Evolutionary conservation across 2,329 filamentous ascomycete genomes (phyloP).

Genomic region (Setomelanomma holmii): DNA sequence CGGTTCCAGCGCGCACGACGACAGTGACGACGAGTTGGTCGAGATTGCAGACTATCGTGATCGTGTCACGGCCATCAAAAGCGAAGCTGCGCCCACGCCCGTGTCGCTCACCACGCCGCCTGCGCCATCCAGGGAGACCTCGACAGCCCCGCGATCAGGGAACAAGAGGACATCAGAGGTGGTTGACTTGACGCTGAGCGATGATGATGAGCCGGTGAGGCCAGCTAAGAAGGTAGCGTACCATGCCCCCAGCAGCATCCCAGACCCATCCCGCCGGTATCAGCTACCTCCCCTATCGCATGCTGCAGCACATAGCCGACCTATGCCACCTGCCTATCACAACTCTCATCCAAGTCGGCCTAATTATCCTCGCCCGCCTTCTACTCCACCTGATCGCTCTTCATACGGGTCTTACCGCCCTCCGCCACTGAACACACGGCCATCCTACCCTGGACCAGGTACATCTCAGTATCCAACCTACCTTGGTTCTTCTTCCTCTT

Average conservation of each 20-base stretch:
- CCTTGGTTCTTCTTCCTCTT: slow-evolving; percentile 37
- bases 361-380: slow-evolving; percentile 29
- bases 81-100: slow-evolving; percentile 46
- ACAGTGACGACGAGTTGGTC: slow-evolving; percentile 55
- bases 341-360: slow-evolving; percentile 20
- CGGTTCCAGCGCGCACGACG: slow-evolving; percentile 47
- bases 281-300: slow-evolving; percentile 30
- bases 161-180: slow-evolving; percentile 56
- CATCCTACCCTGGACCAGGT: slow-evolving; percentile 32
- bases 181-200: slow-evolving; percentile 58
- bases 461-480: slow-evolving; percentile 35
- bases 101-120: slow-evolving; percentile 53
- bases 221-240: slow-evolving; percentile 52
- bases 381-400: slow-evolving; percentile 23
- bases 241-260: slow-evolving; percentile 46
- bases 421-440: slow-evolving; percentile 29
- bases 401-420: slow-evolving; percentile 27
- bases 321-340: slow-evolving; percentile 21
- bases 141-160: slow-evolving; percentile 42
- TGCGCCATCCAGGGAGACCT: slow-evolving; percentile 53
- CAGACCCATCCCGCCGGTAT: slow-evolving; percentile 40
- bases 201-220: slow-evolving; percentile 54
- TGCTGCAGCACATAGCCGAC: slow-evolving; percentile 23
- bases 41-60: slow-evolving; percentile 52
- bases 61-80: slow-evolving; percentile 50